Percentiles rank a stretch among this genome's conserved stretches.
These are phyloP conservation scores for Fragaria nilgerrensis DNA, from an alignment of 306 rosid species.

Conservation along the genomic window DNA sequence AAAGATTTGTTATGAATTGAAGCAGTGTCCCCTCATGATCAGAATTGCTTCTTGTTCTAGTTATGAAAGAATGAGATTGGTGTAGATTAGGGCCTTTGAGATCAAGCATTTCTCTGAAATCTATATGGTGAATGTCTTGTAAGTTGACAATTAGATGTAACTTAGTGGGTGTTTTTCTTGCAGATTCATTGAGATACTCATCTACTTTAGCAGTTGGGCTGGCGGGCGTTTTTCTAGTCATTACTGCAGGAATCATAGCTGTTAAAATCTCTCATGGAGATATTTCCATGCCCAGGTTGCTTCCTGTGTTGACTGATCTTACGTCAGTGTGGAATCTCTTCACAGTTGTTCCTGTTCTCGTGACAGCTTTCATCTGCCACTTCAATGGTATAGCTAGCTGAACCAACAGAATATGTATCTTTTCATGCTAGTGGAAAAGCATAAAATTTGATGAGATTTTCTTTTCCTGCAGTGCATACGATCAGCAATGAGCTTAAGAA, in stretches of 20 bases:
- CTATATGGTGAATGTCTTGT: too few relatives aligned
- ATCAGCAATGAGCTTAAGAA: slow-evolving; percentile 59
- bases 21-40: background rate
- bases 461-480: slow-evolving; percentile 53
- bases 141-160: too few relatives aligned
- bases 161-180: background rate
- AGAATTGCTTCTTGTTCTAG: background rate
- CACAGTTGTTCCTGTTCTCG: slow-evolving; percentile 68
- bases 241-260: slow-evolving; percentile 63
- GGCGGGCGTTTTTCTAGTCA: slow-evolving; percentile 56
- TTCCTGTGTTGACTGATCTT: slow-evolving; percentile 47
- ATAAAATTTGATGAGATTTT: slow-evolving; percentile 8
- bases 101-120: background rate
- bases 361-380: slow-evolving; percentile 74
- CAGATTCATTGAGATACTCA: slow-evolving; percentile 61
- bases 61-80: background rate
- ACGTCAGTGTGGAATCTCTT: slow-evolving; percentile 62
- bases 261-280: slow-evolving; percentile 47
- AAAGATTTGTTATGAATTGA: background rate
- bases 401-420: background rate
- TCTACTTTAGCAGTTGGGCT: slow-evolving; percentile 67
- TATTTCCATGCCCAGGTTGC: slow-evolving; percentile 50
- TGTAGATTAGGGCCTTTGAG: background rate
- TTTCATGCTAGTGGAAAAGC: slow-evolving; percentile 11
- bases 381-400: slow-evolving; percentile 47